A percentile compares a stretch with the other conserved stretches of the same genome.
These are phyloP conservation scores for Terana coerulea DNA, from an alignment of 768 basidiomycete species.

Conservation along the genomic window DNA sequence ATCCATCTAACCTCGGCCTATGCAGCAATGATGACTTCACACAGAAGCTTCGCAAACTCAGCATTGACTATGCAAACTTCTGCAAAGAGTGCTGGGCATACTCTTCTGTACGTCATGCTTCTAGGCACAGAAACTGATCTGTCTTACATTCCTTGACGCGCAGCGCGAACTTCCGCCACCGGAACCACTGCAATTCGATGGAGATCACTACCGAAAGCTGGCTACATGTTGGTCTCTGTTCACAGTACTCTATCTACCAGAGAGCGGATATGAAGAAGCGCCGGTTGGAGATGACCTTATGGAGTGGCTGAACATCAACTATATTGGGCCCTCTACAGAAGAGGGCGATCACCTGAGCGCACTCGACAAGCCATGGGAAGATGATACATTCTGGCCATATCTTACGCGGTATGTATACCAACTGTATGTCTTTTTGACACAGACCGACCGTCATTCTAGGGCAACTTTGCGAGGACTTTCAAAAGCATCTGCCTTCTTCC, in stretches of 20 bases:
- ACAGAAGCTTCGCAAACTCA: constrained; percentile 56
- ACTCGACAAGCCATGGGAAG: constrained; percentile 73
- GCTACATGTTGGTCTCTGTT: constrained; percentile 85
- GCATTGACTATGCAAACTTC: constrained; percentile 72
- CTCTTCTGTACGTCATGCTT: constrained; percentile 65
- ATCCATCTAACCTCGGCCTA: constrained; percentile 33
- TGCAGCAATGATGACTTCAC: constrained; percentile 41
- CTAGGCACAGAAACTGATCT: background rate
- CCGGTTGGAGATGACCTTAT: constrained; percentile 91
- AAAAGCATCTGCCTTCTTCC: constrained; percentile 79
- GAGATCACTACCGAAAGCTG: constrained; percentile 61
- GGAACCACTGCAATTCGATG: constrained; percentile 27
- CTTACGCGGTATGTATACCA: constrained; percentile 67
- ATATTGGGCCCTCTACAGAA: constrained; percentile 83
- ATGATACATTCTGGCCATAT: constrained; percentile 83
- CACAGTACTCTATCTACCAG: constrained; percentile 77
- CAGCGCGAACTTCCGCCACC: constrained; percentile 23
- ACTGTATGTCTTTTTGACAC: too few species aligned
- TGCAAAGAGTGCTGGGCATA: constrained; percentile 76
- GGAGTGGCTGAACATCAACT: constrained; percentile 95
- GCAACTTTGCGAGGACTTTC: constrained; percentile 82
- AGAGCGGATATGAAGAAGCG: constrained; percentile 74
- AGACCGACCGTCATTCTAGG: constrained; percentile 35
- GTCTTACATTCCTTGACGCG: background rate
- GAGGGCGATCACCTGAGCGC: constrained; percentile 77